Conservation (phyloP, 2,329 filamentous ascomycete genomes). For the Colletotrichum salicis region DNA sequence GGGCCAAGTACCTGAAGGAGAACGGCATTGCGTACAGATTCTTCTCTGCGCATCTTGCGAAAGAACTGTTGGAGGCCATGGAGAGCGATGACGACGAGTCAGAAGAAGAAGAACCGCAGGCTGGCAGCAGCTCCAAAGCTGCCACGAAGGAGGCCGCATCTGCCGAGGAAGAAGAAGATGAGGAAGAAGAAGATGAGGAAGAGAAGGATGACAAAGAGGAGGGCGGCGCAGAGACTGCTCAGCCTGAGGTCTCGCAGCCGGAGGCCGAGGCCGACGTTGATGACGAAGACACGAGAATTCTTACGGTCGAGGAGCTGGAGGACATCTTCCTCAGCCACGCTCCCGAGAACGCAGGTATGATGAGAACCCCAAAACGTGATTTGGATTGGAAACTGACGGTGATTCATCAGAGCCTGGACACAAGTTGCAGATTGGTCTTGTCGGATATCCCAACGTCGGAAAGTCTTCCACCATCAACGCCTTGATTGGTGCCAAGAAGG, state of each 20-base stretch:
- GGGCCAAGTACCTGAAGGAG: slow-evolving; percentile 87
- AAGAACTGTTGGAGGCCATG: slow-evolving; percentile 81
- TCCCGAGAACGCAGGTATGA: slow-evolving; percentile 62
- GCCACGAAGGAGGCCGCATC: slow-evolving; percentile 43
- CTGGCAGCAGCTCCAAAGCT: slow-evolving; percentile 37
- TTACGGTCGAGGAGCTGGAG: slow-evolving; percentile 94
- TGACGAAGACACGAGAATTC: slow-evolving; percentile 77
- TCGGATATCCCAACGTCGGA: slow-evolving; percentile 98
- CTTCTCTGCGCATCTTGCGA: slow-evolving; percentile 93
- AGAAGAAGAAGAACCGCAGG: slow-evolving; percentile 40
- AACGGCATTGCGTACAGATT: slow-evolving; percentile 91
- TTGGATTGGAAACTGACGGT: slow-evolving; percentile 26
- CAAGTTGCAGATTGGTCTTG: slow-evolving; percentile 90
- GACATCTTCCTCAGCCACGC: slow-evolving; percentile 83
- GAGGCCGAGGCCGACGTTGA: slow-evolving; percentile 51
- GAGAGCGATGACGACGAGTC: slow-evolving; percentile 59
- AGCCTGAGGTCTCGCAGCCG: slow-evolving; percentile 45
- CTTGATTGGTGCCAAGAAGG: slow-evolving; percentile 97
- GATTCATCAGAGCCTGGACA: slow-evolving; percentile 53
- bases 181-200: slow-evolving; percentile 31
- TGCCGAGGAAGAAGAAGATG: slow-evolving; percentile 51
- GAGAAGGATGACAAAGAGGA: slow-evolving; percentile 43
- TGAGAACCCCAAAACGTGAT: neutral
- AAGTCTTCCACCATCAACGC: slow-evolving; percentile 99
- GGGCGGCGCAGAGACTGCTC: slow-evolving; percentile 46